A percentile compares a stretch with the other conserved stretches of the same genome.
These are phyloP conservation scores for Cordyceps cicadae DNA, from an alignment of 2,329 filamentous ascomycete species.

Conservation along the genomic window DNA sequence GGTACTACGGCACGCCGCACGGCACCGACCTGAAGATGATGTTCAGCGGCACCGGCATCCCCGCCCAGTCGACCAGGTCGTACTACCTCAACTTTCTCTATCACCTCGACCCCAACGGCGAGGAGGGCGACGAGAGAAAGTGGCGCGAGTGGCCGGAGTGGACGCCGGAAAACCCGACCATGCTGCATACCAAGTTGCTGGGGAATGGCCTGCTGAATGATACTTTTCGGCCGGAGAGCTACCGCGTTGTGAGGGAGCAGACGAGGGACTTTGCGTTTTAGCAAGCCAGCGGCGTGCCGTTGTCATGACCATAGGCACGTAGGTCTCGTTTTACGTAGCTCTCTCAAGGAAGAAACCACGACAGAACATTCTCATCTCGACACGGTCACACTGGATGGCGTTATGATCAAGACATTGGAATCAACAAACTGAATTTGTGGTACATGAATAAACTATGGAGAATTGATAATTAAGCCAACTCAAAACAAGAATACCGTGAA, in stretches of 20 bases:
- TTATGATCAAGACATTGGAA: not conserved
- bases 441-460: not conserved
- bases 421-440: not conserved
- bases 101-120: constrained; percentile 57
- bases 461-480: not conserved
- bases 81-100: constrained; percentile 70
- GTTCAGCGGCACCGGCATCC: constrained; percentile 57
- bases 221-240: not conserved
- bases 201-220: not conserved
- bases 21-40: constrained; percentile 54
- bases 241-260: not conserved
- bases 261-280: not conserved
- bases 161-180: constrained; percentile 29
- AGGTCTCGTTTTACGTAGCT: too few relatives aligned
- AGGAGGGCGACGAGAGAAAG: constrained; percentile 19
- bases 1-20: not conserved
- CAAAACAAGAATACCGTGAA: not conserved
- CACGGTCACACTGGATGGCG: not conserved
- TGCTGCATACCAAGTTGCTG: constrained; percentile 32
- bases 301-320: too few relatives aligned
- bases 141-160: constrained; percentile 28
- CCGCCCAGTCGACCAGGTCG: constrained; percentile 51
- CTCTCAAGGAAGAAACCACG: too few relatives aligned
- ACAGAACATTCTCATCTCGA: too few relatives aligned
- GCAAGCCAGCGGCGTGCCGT: too few relatives aligned